Evolutionary conservation across 164 flowering plant species (phyloP), one percentile per base, ranked within the genome.

Genomic region (Euptelea pleiosperma): DNA sequence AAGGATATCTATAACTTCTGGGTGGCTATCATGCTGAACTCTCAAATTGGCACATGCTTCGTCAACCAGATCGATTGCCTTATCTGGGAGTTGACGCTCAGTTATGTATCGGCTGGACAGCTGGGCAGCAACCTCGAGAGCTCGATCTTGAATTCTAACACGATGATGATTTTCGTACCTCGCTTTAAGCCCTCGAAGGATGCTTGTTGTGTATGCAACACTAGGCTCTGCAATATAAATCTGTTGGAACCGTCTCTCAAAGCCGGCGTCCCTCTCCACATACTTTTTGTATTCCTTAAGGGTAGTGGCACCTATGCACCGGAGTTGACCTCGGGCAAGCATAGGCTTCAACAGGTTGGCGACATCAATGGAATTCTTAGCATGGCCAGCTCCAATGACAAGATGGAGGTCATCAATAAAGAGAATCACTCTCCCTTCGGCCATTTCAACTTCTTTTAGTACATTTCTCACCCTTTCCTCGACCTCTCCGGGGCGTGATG

Each of bases 31-130:
- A 19, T 83, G 81, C 65, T 85, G 86, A 8, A 85, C 86, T 54
- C 88, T 74, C 36, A 82, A 83, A 70, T 86, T 83, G 18, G 92
- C 89, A 69, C 87, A 83, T 3, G 92, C 89, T 55, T 86, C 92
- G 70, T 86, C 92, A 26, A 86, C 85, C 28, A 86, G 64, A 45
- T 83, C 92, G 55, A 86, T 86, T 1, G 92, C 92, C 67, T 86
- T 85, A 25, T 85, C 88, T 0, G 91, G 91, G 2, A 85, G 70
- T 68, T 77, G 84, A 11, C 87, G 77, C 6, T 85, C 89, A 31
- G 82, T 79, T 9, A 81, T 81, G 37, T 81, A 81, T 55, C 89
- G 62, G 24, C 65, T 45, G 8, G 89, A 81, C 1, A 83, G 56
- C 52, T 77, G 83, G 1, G 89, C 79, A 7, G 85, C 85, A 58